Conservation (phyloP, 176 grass and related monocot species). For the Musa beccarii region DNA sequence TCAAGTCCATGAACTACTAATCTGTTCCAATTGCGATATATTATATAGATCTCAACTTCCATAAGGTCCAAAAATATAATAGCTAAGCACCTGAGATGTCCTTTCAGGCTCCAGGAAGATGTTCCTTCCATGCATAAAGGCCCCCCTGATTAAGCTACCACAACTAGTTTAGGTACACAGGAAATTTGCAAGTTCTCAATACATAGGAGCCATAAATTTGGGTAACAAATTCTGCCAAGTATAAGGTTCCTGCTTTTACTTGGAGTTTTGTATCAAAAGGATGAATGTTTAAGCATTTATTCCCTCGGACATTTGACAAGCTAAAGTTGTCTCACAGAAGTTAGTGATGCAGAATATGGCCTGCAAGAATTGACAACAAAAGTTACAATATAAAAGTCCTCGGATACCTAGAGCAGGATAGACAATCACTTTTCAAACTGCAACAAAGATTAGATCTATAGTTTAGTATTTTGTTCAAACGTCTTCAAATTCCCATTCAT, state of each 20-base stretch:
- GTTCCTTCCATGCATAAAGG: background rate
- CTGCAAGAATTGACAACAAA: constrained; percentile 30
- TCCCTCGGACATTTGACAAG: constrained; percentile 33
- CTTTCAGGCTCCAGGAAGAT: background rate
- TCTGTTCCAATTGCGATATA: constrained; percentile 13
- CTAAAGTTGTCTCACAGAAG: constrained; percentile 48
- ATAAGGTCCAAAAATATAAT: background rate
- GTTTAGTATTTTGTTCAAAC: constrained; percentile 41
- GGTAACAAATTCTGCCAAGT: constrained; percentile 41
- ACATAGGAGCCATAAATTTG: constrained; percentile 16
- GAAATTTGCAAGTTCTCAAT: constrained; percentile 23
- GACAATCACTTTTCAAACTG: too few relatives aligned
- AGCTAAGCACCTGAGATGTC: background rate
- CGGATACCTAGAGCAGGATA: too few relatives aligned
- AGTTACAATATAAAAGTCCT: background rate
- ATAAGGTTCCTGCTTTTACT: constrained; percentile 60
- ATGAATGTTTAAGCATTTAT: constrained; percentile 26
- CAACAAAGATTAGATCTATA: background rate
- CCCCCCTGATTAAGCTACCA: constrained; percentile 7
- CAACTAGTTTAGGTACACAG: constrained; percentile 31
- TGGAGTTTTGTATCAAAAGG: constrained; percentile 21
- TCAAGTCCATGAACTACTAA: constrained; percentile 1
- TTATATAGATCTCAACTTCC: constrained; percentile 20
- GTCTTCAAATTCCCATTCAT: constrained; percentile 23
- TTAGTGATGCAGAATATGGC: constrained; percentile 28